Conservation (phyloP, 2,329 filamentous ascomycete species). For the Sporothrix variecibatus region DNA sequence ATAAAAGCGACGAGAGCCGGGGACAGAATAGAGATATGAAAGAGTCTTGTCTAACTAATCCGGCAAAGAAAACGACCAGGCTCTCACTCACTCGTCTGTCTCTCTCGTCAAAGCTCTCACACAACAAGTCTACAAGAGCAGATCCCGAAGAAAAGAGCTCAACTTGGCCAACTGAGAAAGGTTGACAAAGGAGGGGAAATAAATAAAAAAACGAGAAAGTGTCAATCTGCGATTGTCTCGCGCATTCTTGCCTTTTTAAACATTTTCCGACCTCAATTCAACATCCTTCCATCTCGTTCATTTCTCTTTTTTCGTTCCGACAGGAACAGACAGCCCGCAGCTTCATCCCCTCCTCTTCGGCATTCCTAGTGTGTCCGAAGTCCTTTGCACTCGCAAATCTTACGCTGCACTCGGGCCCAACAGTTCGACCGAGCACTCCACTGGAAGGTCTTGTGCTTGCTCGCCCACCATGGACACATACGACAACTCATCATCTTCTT, state of each 20-base stretch:
- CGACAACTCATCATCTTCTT: neutral
- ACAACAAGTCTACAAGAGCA: neutral
- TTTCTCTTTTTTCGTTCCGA: neutral
- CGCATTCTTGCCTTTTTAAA: neutral
- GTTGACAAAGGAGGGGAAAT: neutral
- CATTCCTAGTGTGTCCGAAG: slow-evolving; percentile 20
- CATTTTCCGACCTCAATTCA: neutral
- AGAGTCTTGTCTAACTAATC: neutral
- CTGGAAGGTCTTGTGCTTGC: neutral
- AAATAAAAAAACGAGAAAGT: neutral
- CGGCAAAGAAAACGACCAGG: neutral
- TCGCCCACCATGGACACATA: neutral
- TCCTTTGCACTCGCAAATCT: neutral
- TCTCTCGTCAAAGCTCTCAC: neutral
- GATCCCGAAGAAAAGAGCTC: neutral
- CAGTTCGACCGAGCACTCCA: neutral
- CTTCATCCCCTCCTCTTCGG: neutral
- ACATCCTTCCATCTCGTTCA: neutral
- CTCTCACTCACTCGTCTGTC: neutral
- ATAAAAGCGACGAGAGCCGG: neutral
- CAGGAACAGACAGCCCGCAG: neutral
- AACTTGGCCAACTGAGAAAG: neutral
- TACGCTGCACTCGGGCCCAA: neutral
- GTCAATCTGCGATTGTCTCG: neutral
- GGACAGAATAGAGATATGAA: no score